A percentile compares a stretch with the other conserved stretches of the same genome.
Evolutionary conservation across 139 green algal genomes (phyloP).

Genomic region (Mychonastes homosphaera): DNA sequence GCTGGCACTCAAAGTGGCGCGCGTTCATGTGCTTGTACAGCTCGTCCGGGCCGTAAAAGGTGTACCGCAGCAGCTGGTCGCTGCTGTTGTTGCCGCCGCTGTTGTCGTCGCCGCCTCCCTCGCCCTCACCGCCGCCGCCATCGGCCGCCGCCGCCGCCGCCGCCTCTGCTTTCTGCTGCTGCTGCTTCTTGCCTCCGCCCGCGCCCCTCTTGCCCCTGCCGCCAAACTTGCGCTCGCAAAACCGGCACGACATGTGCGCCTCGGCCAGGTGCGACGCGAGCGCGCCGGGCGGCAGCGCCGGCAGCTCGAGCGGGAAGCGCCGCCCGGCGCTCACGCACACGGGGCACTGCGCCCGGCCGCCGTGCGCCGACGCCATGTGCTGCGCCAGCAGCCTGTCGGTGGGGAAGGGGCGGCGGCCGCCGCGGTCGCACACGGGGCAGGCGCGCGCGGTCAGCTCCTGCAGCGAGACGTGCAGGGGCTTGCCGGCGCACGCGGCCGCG

Average conservation of each 20-base stretch:
- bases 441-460: conserved; percentile 27
- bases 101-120: no score
- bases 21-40: conserved; percentile 38
- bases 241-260: conserved; percentile 49
- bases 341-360: neutral
- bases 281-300: conserved; percentile 8
- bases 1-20: conserved; percentile 47
- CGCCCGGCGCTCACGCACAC: neutral
- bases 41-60: conserved; percentile 37
- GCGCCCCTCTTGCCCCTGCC: no score
- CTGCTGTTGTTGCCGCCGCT: no score
- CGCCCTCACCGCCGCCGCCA: no score
- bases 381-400: conserved; percentile 28
- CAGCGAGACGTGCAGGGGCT: conserved; percentile 17
- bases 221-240: conserved; percentile 47
- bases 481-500: no score
- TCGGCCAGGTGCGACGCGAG: conserved; percentile 31
- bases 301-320: conserved; percentile 32
- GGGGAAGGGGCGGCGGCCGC: conserved; percentile 24
- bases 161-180: no score
- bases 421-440: conserved; percentile 39
- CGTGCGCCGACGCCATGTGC: conserved; percentile 16
- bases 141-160: no score
- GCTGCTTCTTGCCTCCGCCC: no score
- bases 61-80: no score